phyloP scores from a whole-genome alignment of 352 stramenopile genomes.

The Pythium diclinum region DNA sequence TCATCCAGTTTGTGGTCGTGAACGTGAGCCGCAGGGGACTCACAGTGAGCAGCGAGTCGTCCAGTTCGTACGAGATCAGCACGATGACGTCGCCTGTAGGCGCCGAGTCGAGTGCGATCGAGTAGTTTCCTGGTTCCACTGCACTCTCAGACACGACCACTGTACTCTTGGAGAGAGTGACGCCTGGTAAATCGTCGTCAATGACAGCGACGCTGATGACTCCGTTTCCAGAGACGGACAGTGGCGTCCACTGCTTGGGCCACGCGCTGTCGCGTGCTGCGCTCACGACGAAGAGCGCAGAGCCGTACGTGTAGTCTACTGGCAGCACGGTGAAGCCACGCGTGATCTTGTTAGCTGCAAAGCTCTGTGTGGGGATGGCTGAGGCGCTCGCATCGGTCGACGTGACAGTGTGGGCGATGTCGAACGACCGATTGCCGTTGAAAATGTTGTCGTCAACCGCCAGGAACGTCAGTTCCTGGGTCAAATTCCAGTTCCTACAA shows the following conservation, averaged over 20 bases:
- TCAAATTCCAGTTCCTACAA: constrained; percentile 51
- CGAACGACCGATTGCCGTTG: constrained; percentile 46
- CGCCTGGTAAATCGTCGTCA: constrained; percentile 67
- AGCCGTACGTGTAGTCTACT: constrained; percentile 35
- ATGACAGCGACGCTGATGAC: constrained; percentile 34
- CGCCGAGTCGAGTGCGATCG: constrained; percentile 57
- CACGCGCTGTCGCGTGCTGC: constrained; percentile 29
- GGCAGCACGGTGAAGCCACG: constrained; percentile 25
- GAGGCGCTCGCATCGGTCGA: constrained; percentile 29
- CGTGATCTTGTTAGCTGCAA: constrained; percentile 24
- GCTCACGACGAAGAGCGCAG: constrained; percentile 42
- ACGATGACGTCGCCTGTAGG: constrained; percentile 47
- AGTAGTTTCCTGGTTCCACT: constrained; percentile 35
- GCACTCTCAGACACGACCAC: constrained; percentile 49
- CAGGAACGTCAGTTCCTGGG: constrained; percentile 49
- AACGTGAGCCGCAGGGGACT: constrained; percentile 46
- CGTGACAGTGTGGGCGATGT: constrained; percentile 29
- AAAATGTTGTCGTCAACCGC: constrained; percentile 65
- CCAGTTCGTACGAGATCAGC: constrained; percentile 39
- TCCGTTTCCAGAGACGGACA: constrained; percentile 39
- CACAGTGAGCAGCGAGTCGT: constrained; percentile 38
- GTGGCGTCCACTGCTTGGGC: constrained; percentile 34
- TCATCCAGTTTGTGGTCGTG: constrained; percentile 45
- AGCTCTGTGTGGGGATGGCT: constrained; percentile 36
- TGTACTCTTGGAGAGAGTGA: constrained; percentile 43